Evolutionary conservation across 495 filamentous ascomycete species (phyloP).

Genomic region (Penicillium dipodomyicola): DNA sequence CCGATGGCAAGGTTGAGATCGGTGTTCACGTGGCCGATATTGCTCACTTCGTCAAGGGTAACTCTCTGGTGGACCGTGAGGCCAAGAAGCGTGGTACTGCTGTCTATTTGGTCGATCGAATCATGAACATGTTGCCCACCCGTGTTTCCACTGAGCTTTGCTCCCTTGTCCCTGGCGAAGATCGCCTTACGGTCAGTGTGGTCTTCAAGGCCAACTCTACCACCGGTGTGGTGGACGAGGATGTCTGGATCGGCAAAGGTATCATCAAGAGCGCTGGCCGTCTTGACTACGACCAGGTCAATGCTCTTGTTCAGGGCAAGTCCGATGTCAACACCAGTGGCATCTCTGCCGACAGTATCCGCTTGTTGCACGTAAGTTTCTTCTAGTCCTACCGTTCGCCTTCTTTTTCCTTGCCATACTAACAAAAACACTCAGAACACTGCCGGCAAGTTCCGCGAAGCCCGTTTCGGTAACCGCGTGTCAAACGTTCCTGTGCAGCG

Average conservation of each 20-base stretch:
- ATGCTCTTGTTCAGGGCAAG: slow-evolving; percentile 67
- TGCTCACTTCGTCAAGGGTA: slow-evolving; percentile 93
- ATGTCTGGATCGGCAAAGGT: slow-evolving; percentile 91
- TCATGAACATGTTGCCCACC: slow-evolving; percentile 85
- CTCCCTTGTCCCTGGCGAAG: slow-evolving; percentile 79
- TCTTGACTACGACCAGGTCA: slow-evolving; percentile 79
- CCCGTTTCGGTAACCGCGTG: slow-evolving; percentile 73
- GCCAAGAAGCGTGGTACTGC: slow-evolving; percentile 97
- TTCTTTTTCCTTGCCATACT: background rate
- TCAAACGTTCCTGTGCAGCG: slow-evolving; percentile 80
- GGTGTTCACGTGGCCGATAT: slow-evolving; percentile 96
- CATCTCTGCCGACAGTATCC: slow-evolving; percentile 66
- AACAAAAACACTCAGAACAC: slow-evolving; percentile 50
- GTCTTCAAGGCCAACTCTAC: slow-evolving; percentile 82
- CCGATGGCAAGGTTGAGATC: slow-evolving; percentile 84
- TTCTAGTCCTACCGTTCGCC: background rate
- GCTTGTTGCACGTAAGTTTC: slow-evolving; percentile 66
- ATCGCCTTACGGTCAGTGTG: slow-evolving; percentile 87
- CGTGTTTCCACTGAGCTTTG: slow-evolving; percentile 83
- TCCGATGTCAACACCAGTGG: slow-evolving; percentile 56
- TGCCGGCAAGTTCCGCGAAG: slow-evolving; percentile 83
- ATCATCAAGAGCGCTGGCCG: slow-evolving; percentile 88
- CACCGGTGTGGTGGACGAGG: slow-evolving; percentile 70
- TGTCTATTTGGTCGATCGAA: slow-evolving; percentile 87
- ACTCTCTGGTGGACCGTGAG: slow-evolving; percentile 94